These are phyloP conservation scores for Aureococcus anophagefferens DNA, from an alignment of 108 stramenopile genomes.

Conservation along the genomic window DNA sequence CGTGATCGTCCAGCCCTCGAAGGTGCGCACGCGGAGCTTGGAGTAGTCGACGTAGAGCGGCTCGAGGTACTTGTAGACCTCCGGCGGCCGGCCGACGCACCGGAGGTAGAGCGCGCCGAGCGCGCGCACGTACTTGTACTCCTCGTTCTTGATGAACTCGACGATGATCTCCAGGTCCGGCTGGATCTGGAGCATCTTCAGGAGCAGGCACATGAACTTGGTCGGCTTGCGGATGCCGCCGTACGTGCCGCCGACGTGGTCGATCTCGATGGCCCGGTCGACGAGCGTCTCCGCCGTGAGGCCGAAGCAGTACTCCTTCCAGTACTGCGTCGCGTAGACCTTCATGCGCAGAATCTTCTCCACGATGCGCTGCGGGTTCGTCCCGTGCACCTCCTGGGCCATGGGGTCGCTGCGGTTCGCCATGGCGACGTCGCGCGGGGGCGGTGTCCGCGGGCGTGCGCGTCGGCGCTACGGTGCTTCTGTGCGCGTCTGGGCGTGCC, in stretches of 20 bases:
- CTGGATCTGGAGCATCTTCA: conserved; percentile 92
- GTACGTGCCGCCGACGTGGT: conserved; percentile 69
- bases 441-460: no score
- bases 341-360: conserved; percentile 68
- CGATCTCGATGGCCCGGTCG: conserved; percentile 75
- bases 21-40: conserved; percentile 41
- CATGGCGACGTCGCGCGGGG: no score
- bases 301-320: conserved; percentile 63
- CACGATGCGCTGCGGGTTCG: conserved; percentile 96
- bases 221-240: conserved; percentile 80
- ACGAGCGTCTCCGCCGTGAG: conserved; percentile 80
- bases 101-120: conserved; percentile 87
- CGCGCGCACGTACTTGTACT: conserved; percentile 89
- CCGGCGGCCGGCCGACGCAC: conserved; percentile 79
- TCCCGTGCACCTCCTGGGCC: conserved; percentile 78
- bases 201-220: conserved; percentile 77
- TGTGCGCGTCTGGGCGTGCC: no score
- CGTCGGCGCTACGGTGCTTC: no score
- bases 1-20: conserved; percentile 65
- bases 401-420: conserved; percentile 78
- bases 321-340: conserved; percentile 29
- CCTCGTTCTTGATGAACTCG: conserved; percentile 79
- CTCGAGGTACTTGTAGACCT: conserved; percentile 79
- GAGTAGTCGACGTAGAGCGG: conserved; percentile 83
- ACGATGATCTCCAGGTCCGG: conserved; percentile 81